Conservation (phyloP, 352 stramenopile genomes). For the Globisporangium parvum region DNA sequence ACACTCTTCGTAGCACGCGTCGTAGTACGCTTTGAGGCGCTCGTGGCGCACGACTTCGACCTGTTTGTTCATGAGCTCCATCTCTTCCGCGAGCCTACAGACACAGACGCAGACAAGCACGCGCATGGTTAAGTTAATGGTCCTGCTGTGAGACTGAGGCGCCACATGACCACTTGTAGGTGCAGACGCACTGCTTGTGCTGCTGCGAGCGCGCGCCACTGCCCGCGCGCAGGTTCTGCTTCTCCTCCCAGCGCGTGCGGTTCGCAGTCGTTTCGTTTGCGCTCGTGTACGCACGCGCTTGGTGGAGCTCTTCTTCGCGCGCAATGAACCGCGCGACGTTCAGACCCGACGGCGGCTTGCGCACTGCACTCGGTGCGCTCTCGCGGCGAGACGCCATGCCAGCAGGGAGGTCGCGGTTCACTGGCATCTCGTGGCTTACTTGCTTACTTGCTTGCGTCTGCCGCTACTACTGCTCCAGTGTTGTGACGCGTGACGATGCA, state of each 20-base stretch:
- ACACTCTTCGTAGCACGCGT: slow-evolving; percentile 67
- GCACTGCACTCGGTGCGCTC: slow-evolving; percentile 15
- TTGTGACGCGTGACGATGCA: no score
- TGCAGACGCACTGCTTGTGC: slow-evolving; percentile 39
- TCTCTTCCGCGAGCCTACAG: slow-evolving; percentile 54
- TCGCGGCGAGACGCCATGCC: slow-evolving; percentile 35
- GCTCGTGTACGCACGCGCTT: slow-evolving; percentile 50
- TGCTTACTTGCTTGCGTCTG: neutral
- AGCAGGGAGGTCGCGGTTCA: slow-evolving; percentile 43
- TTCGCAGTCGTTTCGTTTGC: slow-evolving; percentile 40
- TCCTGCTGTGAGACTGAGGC: neutral
- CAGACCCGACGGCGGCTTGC: slow-evolving; percentile 40
- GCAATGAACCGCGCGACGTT: slow-evolving; percentile 75
- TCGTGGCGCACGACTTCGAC: slow-evolving; percentile 55
- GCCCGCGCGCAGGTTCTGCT: slow-evolving; percentile 52
- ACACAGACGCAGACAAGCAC: neutral
- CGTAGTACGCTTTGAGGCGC: slow-evolving; percentile 68
- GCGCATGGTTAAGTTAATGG: neutral
- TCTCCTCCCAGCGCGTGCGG: slow-evolving; percentile 68
- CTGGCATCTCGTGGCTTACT: slow-evolving; percentile 24
- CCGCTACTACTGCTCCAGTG: neutral
- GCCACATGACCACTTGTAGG: neutral
- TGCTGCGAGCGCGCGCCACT: slow-evolving; percentile 45
- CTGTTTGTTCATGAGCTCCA: slow-evolving; percentile 75
- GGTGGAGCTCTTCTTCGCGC: slow-evolving; percentile 65